These are phyloP conservation scores for Colletotrichum cereale DNA, from an alignment of 2,329 filamentous ascomycete species.

Conservation along the genomic window DNA sequence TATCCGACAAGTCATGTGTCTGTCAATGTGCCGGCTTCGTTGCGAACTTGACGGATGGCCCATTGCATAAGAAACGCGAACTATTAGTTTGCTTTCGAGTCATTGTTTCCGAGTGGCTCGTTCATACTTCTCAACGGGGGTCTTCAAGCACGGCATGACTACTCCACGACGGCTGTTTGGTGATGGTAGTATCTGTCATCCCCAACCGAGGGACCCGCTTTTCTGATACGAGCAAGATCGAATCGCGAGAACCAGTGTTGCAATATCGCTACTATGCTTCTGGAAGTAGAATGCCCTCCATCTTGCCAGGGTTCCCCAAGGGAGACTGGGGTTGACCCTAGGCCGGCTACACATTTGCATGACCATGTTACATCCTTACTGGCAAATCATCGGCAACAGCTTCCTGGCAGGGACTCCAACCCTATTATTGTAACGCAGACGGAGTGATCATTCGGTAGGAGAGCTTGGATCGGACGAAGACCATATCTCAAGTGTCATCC, in stretches of 20 bases:
- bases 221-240: constrained; percentile 18
- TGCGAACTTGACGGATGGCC: background rate
- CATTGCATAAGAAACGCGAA: background rate
- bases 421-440: background rate
- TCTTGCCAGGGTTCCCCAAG: constrained; percentile 10
- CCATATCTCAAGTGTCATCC: constrained; percentile 27
- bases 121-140: background rate
- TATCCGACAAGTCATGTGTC: background rate
- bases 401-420: background rate
- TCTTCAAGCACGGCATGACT: background rate
- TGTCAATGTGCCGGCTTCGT: background rate
- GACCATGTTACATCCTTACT: constrained; percentile 34
- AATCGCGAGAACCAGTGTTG: background rate
- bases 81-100: constrained; percentile 13
- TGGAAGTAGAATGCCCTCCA: constrained; percentile 19
- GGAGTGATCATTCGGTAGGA: background rate
- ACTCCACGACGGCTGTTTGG: constrained; percentile 16
- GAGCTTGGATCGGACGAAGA: background rate
- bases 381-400: constrained; percentile 21
- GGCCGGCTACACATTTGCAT: constrained; percentile 2
- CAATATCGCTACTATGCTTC: constrained; percentile 10
- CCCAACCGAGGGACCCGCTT: constrained; percentile 13
- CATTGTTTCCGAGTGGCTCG: constrained; percentile 14
- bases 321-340: constrained; percentile 12
- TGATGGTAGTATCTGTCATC: constrained; percentile 18